phyloP scores from a whole-genome alignment of 2,329 filamentous ascomycete species.

The Botryosphaeria dothidea region DNA sequence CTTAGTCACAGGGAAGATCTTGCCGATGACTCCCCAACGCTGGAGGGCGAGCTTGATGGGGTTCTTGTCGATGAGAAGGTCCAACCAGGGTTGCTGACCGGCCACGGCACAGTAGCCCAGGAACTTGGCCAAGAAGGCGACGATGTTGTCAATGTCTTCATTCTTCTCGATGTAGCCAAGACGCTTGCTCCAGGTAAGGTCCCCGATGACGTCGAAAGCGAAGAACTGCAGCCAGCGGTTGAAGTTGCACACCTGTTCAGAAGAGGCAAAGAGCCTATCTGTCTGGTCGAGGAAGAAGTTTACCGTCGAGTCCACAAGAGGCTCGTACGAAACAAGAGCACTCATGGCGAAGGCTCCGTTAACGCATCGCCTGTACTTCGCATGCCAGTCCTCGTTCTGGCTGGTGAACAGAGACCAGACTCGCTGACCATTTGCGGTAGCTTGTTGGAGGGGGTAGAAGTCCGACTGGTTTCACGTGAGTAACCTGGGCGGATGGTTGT shows the following conservation, averaged over 20 bases:
- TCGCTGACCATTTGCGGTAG: constrained; percentile 66
- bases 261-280: constrained; percentile 42
- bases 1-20: constrained; percentile 70
- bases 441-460: constrained; percentile 79
- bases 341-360: constrained; percentile 79
- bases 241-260: constrained; percentile 59
- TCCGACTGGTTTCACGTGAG: constrained; percentile 58
- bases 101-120: constrained; percentile 74
- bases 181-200: constrained; percentile 73
- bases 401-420: constrained; percentile 76
- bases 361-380: constrained; percentile 72
- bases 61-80: constrained; percentile 72
- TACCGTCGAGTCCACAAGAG: constrained; percentile 74
- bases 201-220: constrained; percentile 79
- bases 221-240: constrained; percentile 76
- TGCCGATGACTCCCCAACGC: constrained; percentile 66
- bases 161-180: constrained; percentile 76
- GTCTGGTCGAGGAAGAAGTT: constrained; percentile 65
- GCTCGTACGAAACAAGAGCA: constrained; percentile 74
- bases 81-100: constrained; percentile 73
- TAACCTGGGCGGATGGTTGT: not conserved
- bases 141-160: constrained; percentile 73
- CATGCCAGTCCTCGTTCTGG: constrained; percentile 72
- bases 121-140: constrained; percentile 63
- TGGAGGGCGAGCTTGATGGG: constrained; percentile 69